Evolutionary conservation across 805 yeast genomes (phyloP).

Genomic region (Nakazawaea populi): DNA sequence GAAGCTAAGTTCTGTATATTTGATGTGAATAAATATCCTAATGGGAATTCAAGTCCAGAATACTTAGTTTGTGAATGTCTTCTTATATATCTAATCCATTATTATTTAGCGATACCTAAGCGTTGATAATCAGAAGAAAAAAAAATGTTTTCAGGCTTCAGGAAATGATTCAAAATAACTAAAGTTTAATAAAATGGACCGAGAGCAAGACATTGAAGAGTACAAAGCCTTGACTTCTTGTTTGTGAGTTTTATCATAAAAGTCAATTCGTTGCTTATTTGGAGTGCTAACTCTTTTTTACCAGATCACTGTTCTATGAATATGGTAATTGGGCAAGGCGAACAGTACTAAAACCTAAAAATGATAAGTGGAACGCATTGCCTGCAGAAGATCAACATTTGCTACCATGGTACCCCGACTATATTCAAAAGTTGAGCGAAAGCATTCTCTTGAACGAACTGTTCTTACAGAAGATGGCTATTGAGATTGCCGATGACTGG

Average conservation of each 20-base stretch:
- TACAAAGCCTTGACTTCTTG: constrained; percentile 24
- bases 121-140: no score
- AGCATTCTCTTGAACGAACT: constrained; percentile 39
- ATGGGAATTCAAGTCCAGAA: no score
- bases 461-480: constrained; percentile 38
- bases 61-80: no score
- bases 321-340: constrained; percentile 30
- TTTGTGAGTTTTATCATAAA: constrained; percentile 11
- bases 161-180: no score
- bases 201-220: constrained; percentile 19
- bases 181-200: neutral
- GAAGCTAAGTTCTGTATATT: no score
- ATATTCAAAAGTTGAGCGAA: constrained; percentile 32
- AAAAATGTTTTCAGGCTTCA: no score
- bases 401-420: constrained; percentile 44
- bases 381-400: constrained; percentile 32
- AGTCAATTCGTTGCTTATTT: neutral
- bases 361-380: constrained; percentile 28
- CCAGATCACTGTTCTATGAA: constrained; percentile 20
- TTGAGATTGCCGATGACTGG: constrained; percentile 42
- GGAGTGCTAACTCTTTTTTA: neutral
- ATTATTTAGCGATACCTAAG: no score
- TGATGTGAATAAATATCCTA: no score
- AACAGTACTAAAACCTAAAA: constrained; percentile 26
- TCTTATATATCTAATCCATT: no score